These are phyloP conservation scores for Nemania abortiva DNA, from an alignment of 2,329 filamentous ascomycete genomes.

Conservation along the genomic window DNA sequence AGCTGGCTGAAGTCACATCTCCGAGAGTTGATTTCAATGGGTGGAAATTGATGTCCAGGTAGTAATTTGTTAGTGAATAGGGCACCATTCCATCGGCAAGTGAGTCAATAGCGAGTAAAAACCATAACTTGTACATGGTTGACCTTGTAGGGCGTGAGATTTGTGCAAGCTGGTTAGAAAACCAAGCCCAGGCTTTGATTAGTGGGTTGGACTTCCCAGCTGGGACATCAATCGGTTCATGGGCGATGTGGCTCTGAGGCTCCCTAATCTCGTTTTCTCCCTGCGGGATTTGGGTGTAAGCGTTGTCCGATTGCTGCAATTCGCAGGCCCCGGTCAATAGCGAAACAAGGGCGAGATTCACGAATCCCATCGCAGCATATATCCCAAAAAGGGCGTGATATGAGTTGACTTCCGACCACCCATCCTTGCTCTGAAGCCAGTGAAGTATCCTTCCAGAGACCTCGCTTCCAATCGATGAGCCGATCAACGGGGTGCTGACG, in stretches of 20 bases:
- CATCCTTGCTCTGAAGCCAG: conserved; percentile 57
- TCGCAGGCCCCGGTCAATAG: conserved; percentile 65
- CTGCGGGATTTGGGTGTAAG: conserved; percentile 44
- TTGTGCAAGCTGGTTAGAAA: conserved; percentile 59
- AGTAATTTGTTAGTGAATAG: conserved; percentile 69
- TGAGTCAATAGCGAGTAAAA: conserved; percentile 73
- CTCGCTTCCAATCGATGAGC: conserved; percentile 66
- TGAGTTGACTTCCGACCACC: conserved; percentile 63
- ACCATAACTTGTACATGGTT: conserved; percentile 74
- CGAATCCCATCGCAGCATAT: conserved; percentile 67
- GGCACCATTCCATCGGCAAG: conserved; percentile 75
- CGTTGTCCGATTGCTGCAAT: conserved; percentile 47
- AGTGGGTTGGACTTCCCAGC: conserved; percentile 37
- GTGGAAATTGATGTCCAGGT: conserved; percentile 67
- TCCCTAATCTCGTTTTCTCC: conserved; percentile 30
- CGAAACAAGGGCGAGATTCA: conserved; percentile 62
- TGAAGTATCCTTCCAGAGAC: conserved; percentile 64
- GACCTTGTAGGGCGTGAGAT: conserved; percentile 69
- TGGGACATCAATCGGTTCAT: conserved; percentile 23
- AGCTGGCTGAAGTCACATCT: conserved; percentile 66
- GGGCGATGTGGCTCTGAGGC: background rate
- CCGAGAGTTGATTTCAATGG: conserved; percentile 69
- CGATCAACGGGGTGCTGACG: conserved; percentile 67
- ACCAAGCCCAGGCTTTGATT: conserved; percentile 41
- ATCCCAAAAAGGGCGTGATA: conserved; percentile 71